Conservation (phyloP, 2,329 filamentous ascomycete species). For the Colletotrichum costaricense region DNA sequence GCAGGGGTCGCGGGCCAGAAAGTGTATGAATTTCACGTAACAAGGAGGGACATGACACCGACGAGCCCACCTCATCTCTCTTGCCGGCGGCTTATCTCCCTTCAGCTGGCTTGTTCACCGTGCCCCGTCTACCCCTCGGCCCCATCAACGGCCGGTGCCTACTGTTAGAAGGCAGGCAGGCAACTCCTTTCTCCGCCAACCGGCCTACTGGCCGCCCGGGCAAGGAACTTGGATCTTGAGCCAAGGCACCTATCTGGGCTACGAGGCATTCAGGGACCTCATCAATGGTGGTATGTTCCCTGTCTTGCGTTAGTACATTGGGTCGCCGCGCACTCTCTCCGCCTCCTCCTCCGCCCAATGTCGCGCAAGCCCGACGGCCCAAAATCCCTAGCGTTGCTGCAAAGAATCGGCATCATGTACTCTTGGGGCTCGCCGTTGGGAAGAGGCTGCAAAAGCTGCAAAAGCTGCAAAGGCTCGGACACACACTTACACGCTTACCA, state of each 20-base stretch:
- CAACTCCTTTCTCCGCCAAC: background rate
- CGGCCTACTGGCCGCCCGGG: background rate
- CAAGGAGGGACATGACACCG: background rate
- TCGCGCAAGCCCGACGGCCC: slow-evolving; percentile 3
- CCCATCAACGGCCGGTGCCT: background rate
- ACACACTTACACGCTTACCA: background rate
- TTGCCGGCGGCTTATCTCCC: background rate
- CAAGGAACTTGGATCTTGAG: slow-evolving; percentile 4
- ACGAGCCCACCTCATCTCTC: background rate
- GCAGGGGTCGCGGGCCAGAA: background rate
- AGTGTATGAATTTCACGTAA: background rate
- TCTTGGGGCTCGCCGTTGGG: slow-evolving; percentile 1
- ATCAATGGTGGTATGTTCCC: background rate
- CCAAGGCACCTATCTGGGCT: background rate
- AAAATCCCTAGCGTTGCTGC: slow-evolving; percentile 2
- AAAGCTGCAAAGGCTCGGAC: background rate
- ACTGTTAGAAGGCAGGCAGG: background rate
- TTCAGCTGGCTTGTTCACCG: background rate
- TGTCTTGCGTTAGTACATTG: background rate
- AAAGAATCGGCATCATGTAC: slow-evolving; percentile 6
- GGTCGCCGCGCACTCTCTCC: slow-evolving; percentile 2
- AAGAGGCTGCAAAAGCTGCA: background rate
- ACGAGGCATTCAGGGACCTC: background rate
- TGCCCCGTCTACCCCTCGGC: background rate
- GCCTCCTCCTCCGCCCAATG: slow-evolving; percentile 12